Evolutionary conservation across 2,329 filamentous ascomycete genomes (phyloP).

Genomic region (Fusarium sp.): DNA sequence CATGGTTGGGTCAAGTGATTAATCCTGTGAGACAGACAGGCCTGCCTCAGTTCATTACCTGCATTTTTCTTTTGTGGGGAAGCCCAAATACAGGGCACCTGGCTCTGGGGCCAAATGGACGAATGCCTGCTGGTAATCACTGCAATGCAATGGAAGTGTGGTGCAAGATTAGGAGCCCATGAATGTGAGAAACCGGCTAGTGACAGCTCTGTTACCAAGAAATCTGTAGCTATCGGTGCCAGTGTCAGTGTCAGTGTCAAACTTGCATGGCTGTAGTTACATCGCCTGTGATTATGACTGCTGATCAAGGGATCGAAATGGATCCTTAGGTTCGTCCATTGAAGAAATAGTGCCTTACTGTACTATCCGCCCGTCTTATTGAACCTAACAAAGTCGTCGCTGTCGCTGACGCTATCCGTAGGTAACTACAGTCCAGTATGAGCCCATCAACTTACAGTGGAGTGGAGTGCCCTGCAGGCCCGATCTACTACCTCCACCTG

Average conservation of each 20-base stretch:
- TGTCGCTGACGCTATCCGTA: not conserved
- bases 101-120: not conserved
- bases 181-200: not conserved
- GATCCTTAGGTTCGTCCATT: too few relatives aligned
- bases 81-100: not conserved
- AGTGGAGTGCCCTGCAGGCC: too few relatives aligned
- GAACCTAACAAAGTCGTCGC: too few relatives aligned
- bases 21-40: not conserved
- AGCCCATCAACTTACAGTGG: too few relatives aligned
- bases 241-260: not conserved
- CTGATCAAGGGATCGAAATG: not conserved
- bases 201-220: constrained; percentile 7
- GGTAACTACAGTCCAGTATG: not conserved
- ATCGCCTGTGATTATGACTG: constrained; percentile 6
- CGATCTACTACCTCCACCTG: too few relatives aligned
- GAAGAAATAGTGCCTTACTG: too few relatives aligned
- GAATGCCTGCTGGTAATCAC: constrained; percentile 2
- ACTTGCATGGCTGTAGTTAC: constrained; percentile 5
- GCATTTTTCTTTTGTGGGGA: not conserved
- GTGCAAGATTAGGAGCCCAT: too few relatives aligned
- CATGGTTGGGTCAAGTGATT: constrained; percentile 8
- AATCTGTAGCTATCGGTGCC: not conserved
- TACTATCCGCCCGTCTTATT: too few relatives aligned
- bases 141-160: not conserved
- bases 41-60: too few relatives aligned